Conservation (phyloP, 495 filamentous ascomycete genomes). For the Aspergillus affinis region DNA sequence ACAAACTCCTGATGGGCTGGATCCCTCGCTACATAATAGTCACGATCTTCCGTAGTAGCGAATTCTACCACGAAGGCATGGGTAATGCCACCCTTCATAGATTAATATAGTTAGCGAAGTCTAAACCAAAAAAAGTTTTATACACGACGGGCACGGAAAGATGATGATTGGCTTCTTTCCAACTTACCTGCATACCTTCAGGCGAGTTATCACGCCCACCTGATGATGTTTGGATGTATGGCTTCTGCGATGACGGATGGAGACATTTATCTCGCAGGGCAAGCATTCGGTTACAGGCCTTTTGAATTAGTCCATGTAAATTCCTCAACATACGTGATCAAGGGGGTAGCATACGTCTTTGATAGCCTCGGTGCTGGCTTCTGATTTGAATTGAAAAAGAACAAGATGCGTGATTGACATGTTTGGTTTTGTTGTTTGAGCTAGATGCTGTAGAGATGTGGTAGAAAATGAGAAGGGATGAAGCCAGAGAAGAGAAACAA, state of each 20-base stretch:
- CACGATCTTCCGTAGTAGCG: constrained; percentile 33
- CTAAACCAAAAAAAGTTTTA: no score
- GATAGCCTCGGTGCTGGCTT: constrained; percentile 34
- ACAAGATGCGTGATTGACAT: constrained; percentile 54
- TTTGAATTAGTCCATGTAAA: constrained; percentile 11
- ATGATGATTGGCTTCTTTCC: no score
- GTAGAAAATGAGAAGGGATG: no score
- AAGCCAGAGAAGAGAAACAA: no score
- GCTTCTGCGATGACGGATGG: constrained; percentile 37
- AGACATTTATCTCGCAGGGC: constrained; percentile 39
- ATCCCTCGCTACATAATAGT: constrained; percentile 43
- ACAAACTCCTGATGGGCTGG: constrained; percentile 39
- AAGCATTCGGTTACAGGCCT: constrained; percentile 34
- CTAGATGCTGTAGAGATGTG: no score
- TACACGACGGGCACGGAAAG: no score
- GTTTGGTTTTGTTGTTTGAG: no score
- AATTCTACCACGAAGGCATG: constrained; percentile 47
- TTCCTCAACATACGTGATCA: background rate
- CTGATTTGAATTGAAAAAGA: constrained; percentile 58
- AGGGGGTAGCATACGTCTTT: constrained; percentile 44
- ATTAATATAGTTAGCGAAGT: no score
- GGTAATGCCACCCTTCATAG: constrained; percentile 38
- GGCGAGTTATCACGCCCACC: constrained; percentile 64
- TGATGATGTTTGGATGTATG: constrained; percentile 52
- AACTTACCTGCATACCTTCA: constrained; percentile 65